These are phyloP conservation scores for Aureobasidium sp. DNA, from an alignment of 2,329 filamentous ascomycete genomes.

Conservation along the genomic window DNA sequence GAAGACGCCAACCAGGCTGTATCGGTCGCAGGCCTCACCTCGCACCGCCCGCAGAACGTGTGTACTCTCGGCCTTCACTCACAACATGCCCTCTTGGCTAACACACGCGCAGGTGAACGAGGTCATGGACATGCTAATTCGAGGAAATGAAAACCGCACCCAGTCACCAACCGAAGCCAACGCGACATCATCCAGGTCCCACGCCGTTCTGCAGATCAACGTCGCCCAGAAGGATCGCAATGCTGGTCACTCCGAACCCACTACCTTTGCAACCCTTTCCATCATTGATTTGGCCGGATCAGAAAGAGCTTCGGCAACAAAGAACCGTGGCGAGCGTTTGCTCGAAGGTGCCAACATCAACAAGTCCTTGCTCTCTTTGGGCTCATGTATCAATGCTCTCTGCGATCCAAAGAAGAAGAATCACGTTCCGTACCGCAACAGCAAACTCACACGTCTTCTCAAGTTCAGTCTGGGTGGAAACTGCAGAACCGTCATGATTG, in stretches of 20 bases:
- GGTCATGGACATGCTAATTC: slow-evolving; percentile 98
- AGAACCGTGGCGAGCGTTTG: slow-evolving; percentile 85
- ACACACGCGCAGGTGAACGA: slow-evolving; percentile 49
- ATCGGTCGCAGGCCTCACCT: slow-evolving; percentile 81
- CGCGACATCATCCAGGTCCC: slow-evolving; percentile 91
- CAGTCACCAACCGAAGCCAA: slow-evolving; percentile 97
- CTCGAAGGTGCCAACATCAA: slow-evolving; percentile 98
- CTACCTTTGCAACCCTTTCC: slow-evolving; percentile 95
- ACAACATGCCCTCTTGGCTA: slow-evolving; percentile 15
- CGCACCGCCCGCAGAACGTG: slow-evolving; percentile 82
- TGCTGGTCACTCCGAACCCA: slow-evolving; percentile 82
- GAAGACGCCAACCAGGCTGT: slow-evolving; percentile 93
- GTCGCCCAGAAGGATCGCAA: slow-evolving; percentile 90
- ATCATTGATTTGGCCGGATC: slow-evolving; percentile 97
- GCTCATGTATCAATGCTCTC: slow-evolving; percentile 95
- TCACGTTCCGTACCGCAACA: slow-evolving; percentile 95
- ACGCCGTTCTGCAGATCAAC: slow-evolving; percentile 96
- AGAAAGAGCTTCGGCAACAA: slow-evolving; percentile 90
- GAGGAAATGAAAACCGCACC: slow-evolving; percentile 87
- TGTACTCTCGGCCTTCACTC: slow-evolving; percentile 15
- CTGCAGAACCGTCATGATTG: slow-evolving; percentile 99
- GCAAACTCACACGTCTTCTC: slow-evolving; percentile 85
- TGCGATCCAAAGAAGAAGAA: slow-evolving; percentile 87
- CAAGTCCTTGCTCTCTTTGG: slow-evolving; percentile 88
- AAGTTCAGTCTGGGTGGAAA: slow-evolving; percentile 98